phyloP scores from a whole-genome alignment of 176 grass and related monocot genomes.

The Canna indica region DNA sequence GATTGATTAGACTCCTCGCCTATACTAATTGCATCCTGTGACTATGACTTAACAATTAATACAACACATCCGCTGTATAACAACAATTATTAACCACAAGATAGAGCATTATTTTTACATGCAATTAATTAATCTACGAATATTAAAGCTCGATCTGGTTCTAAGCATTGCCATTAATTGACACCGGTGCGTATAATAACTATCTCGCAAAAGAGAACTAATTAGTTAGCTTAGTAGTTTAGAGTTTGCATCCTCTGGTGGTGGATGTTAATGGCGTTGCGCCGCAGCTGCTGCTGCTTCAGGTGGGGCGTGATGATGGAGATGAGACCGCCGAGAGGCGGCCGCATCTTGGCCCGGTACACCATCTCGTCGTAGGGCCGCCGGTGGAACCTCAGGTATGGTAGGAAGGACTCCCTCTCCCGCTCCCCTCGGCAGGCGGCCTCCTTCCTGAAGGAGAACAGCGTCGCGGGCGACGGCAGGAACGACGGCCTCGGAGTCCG shows the following conservation, averaged over 20 bases:
- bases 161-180: background rate
- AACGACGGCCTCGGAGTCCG: slow-evolving; percentile 88
- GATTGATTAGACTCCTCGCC: no score
- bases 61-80: no score
- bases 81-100: no score
- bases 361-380: slow-evolving; percentile 84
- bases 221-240: slow-evolving; percentile 1
- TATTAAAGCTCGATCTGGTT: background rate
- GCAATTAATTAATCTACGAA: no score
- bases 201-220: background rate
- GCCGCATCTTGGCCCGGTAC: slow-evolving; percentile 91
- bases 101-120: no score
- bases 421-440: slow-evolving; percentile 45
- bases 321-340: slow-evolving; percentile 78
- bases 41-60: no score
- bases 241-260: slow-evolving; percentile 5
- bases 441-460: slow-evolving; percentile 75
- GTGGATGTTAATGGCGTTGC: slow-evolving; percentile 13
- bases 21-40: no score
- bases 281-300: slow-evolving; percentile 22
- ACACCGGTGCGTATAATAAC: background rate
- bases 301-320: slow-evolving; percentile 71
- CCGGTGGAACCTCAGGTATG: slow-evolving; percentile 81
- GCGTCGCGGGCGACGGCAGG: slow-evolving; percentile 73
- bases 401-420: slow-evolving; percentile 73